Conservation (phyloP, 192 early-diverging fungal species). For the Entrophospora sp. region DNA sequence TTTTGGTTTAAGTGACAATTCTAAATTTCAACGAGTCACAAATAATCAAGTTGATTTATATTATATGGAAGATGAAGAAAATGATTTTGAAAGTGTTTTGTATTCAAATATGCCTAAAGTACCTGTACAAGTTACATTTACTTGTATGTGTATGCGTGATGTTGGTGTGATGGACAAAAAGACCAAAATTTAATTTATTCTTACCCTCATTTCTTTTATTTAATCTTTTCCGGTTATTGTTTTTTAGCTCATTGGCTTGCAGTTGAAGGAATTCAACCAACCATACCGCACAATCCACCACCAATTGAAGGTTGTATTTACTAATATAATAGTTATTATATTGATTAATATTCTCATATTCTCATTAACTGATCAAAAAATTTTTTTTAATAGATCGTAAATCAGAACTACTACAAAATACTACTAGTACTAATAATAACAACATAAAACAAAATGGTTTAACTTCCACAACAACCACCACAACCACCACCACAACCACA, state of each 20-base stretch:
- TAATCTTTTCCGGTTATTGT: not conserved
- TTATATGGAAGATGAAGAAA: slow-evolving; percentile 88
- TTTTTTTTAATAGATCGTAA: not conserved
- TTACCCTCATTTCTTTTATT: not conserved
- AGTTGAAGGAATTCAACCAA: slow-evolving; percentile 97
- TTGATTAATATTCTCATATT: not conserved
- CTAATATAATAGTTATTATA: not conserved
- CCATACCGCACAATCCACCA: slow-evolving; percentile 92
- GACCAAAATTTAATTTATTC: not conserved
- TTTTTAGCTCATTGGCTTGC: slow-evolving; percentile 88
- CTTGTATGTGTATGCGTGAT: no score
- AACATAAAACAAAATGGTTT: not conserved
- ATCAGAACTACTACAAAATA: slow-evolving; percentile 22
- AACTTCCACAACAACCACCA: not conserved
- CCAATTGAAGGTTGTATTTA: slow-evolving; percentile 37
- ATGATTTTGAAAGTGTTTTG: slow-evolving; percentile 85
- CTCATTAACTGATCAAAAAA: not conserved
- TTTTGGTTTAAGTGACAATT: slow-evolving; percentile 57
- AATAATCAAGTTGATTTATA: slow-evolving; percentile 64
- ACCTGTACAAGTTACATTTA: slow-evolving; percentile 81
- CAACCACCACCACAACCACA: not conserved
- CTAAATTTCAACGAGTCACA: slow-evolving; percentile 57
- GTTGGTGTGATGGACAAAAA: no score
- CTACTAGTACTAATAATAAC: no score
- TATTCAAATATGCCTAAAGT: slow-evolving; percentile 81